Evolutionary conservation across 129 eudicot genomes (phyloP), one percentile per base, ranked within the genome.

Genomic region (Flaveria bidentis): DNA sequence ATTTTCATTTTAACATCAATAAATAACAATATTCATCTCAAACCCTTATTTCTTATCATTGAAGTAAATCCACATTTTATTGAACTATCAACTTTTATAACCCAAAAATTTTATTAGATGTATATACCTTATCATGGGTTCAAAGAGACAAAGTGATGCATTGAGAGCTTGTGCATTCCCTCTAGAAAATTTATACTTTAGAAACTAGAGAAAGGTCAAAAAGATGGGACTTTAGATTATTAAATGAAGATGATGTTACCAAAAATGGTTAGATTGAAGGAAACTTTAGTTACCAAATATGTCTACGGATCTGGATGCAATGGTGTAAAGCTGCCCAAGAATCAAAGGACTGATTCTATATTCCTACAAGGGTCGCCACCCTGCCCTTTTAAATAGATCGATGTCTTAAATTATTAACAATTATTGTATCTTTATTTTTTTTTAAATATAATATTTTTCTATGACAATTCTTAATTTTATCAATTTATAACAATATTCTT

Each of bases 261-360:
- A 63, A 79, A 79, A 72, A 61, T 63, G 73, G 77, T 17, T 23
- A 25, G 33, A 46, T 46, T 60, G 26, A 58, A 44, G 13, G 44
- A 16, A 72, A 72, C 78, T 79, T 72, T 72, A 71, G 73, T 63
- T 79, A 51, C 83, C 74, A 63, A 72, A 79, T 47, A 52, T 80
- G 83, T 73, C 69, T 80, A 65, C 5, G 83, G 79, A 77, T 68
- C 81, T 77, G 23, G 39, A 51, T 52, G 58, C 78, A 72, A 10
- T 49, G 53, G 5, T 13, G n/a, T 13, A 79, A 72, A 79, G 78
- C 83, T 72, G 83, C 67, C 78, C 68, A 50, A 72, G 78, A 79
- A 72, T 79, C 78, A 79, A 72, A 79, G 49, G 73, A 79, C 83
- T 79, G 73, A 72, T 79, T 52, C 20, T 65, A 72, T 79, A 79